Evolutionary conservation across 257 asterid genomes (phyloP).

Genomic region (Orobanche coerulescens): DNA sequence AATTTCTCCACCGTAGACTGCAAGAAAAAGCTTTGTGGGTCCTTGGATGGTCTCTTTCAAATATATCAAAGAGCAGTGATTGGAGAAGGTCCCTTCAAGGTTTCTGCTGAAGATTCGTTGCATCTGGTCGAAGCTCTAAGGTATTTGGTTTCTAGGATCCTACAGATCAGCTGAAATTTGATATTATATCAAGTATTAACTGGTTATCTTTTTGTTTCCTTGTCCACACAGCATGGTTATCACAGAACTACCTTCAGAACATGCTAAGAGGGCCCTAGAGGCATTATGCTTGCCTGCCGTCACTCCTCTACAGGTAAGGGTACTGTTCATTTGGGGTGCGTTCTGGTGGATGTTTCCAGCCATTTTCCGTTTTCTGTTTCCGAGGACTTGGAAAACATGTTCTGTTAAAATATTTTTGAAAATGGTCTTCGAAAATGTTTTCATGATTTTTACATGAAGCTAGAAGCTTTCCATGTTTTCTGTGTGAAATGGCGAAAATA

Average conservation of each 20-base stretch:
- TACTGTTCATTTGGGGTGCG: too few species aligned
- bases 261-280: conserved; percentile 88
- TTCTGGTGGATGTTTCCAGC: too few species aligned
- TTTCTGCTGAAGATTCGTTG: conserved; percentile 91
- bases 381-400: too few species aligned
- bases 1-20: conserved; percentile 52
- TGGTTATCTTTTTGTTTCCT: too few species aligned
- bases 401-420: too few species aligned
- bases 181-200: conserved; percentile 25
- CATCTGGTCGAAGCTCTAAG: conserved; percentile 95
- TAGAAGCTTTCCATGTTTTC: too few species aligned
- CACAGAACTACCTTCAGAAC: conserved; percentile 88
- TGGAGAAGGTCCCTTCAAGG: conserved; percentile 87
- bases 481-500: too few species aligned
- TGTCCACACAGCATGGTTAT: conserved; percentile 68
- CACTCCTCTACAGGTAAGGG: conserved; percentile 83
- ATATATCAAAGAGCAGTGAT: conserved; percentile 82
- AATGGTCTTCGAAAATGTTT: too few species aligned
- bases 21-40: conserved; percentile 80
- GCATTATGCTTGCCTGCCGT: conserved; percentile 81
- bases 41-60: conserved; percentile 79
- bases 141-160: conserved; percentile 33
- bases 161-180: conserved; percentile 14
- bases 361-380: conserved; percentile 28
- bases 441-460: too few species aligned